Base-by-base conservation (phyloP, 2,329 filamentous ascomycete genomes). In the Epichloe hybrida region DNA sequence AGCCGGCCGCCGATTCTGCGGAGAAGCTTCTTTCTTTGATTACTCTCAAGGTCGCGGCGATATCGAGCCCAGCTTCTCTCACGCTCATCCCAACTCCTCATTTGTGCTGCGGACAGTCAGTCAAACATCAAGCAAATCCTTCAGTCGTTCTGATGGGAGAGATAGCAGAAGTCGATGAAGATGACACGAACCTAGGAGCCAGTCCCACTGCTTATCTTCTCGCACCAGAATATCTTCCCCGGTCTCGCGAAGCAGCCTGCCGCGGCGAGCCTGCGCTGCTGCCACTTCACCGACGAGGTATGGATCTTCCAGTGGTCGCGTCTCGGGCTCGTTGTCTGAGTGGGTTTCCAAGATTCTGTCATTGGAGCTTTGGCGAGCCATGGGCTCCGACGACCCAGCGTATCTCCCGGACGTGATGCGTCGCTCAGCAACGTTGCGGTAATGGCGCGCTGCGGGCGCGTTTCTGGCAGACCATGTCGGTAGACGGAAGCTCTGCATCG, bases 201-300 rank as follows among this genome's bases (percentile, higher is more conserved):
- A 77, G 61, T 82, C 79, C 79, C 79, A 82, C 46, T 76, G 70
- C 53, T 70, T 67, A 56, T 82, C 76, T 65, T 83, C 79, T 35
- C 71, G 67, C 42, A 75, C 64, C 50, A 84, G 65, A 41, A 79
- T 64, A 52, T 78, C 76, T 27, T 76, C 74, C 1, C 72, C 72
- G 39, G 69, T 72, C 64, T 83, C 76, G 49, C 74, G 68, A n/a
- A 72, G 72, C 31, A 83, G 63, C 54, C 82, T 71, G 59, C 78
- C 76, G n/a, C 67, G 65, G 43, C 78, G 70, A 7, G 80, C 79
- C 54, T 72, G 64, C 9, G 71, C 69, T 2, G 83, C 83, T 3
- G 81, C 82, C 48, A 73, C 73, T 65, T 84, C 81, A 35, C 83
- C 83, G 2, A 86, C 83, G 9, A 86, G 68, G 51, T 81, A 74